A percentile compares a stretch with the other conserved stretches of the same genome.
These are phyloP conservation scores for Suillus lakei DNA, from an alignment of 768 basidiomycete species.

Conservation along the genomic window DNA sequence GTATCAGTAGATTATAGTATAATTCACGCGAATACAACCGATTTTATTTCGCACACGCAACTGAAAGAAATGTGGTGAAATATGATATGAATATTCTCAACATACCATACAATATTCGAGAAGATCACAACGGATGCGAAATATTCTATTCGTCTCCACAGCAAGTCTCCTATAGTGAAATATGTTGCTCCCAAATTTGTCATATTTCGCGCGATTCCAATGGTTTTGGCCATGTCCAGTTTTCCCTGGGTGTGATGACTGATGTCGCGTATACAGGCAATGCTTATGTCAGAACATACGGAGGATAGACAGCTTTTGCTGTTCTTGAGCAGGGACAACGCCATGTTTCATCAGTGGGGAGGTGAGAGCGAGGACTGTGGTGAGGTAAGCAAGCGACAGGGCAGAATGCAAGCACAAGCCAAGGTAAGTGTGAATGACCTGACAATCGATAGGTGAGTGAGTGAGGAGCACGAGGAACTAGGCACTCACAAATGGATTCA, in stretches of 20 bases:
- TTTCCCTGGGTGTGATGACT: conserved; percentile 37
- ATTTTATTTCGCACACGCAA: not conserved
- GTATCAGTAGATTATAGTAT: not conserved
- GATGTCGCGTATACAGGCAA: conserved; percentile 56
- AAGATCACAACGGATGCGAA: too few relatives aligned
- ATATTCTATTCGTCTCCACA: too few relatives aligned
- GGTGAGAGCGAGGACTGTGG: conserved; percentile 45
- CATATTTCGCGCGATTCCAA: too few relatives aligned
- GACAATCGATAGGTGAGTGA: too few relatives aligned
- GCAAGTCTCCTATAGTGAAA: too few relatives aligned
- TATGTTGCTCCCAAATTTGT: too few relatives aligned
- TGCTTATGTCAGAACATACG: conserved; percentile 64
- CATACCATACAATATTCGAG: too few relatives aligned
- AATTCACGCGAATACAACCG: not conserved
- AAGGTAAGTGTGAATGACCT: too few relatives aligned
- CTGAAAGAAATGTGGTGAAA: not conserved
- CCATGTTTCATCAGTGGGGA: conserved; percentile 34
- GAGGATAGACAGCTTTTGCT: conserved; percentile 55
- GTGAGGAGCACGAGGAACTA: too few relatives aligned
- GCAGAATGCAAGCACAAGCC: conserved; percentile 55
- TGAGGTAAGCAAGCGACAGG: conserved; percentile 55
- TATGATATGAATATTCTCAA: too few relatives aligned
- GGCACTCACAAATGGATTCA: too few relatives aligned
- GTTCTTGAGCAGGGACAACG: conserved; percentile 33
- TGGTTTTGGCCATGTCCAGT: too few relatives aligned